A percentile compares a stretch with the other conserved stretches of the same genome.
Conservation (phyloP, 2,329 filamentous ascomycete species). For the Hypoxylon sp. region DNA sequence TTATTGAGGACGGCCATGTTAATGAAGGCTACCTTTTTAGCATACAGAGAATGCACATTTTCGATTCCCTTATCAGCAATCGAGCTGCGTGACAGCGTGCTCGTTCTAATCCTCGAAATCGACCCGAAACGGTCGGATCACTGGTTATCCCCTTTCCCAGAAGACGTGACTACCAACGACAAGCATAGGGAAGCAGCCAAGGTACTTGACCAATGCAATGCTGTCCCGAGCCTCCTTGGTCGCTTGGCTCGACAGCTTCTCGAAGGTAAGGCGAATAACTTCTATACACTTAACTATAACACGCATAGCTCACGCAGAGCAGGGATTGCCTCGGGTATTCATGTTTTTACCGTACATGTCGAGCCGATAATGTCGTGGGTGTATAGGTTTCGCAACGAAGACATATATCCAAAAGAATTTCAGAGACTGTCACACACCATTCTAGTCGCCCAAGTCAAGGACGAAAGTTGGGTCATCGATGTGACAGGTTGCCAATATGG, state of each 20-base stretch:
- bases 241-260: slow-evolving; percentile 15
- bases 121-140: not conserved
- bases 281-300: not conserved
- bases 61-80: not conserved
- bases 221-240: slow-evolving; percentile 2
- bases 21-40: slow-evolving; percentile 13
- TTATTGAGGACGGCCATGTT: slow-evolving; percentile 5
- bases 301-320: slow-evolving; percentile 1
- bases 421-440: slow-evolving; percentile 2
- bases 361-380: not conserved
- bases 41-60: slow-evolving; percentile 12
- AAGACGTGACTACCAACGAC: not conserved
- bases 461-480: slow-evolving; percentile 36
- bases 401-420: not conserved
- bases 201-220: slow-evolving; percentile 11
- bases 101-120: not conserved
- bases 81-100: not conserved
- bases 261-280: slow-evolving; percentile 16
- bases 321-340: not conserved
- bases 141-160: slow-evolving; percentile 17
- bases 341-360: not conserved
- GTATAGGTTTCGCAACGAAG: not conserved
- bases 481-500: slow-evolving; percentile 36
- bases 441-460: not conserved
- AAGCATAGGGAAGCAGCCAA: slow-evolving; percentile 11